These are phyloP conservation scores for Penicillium janthinellum DNA, from an alignment of 2,329 filamentous ascomycete species.

Conservation along the genomic window DNA sequence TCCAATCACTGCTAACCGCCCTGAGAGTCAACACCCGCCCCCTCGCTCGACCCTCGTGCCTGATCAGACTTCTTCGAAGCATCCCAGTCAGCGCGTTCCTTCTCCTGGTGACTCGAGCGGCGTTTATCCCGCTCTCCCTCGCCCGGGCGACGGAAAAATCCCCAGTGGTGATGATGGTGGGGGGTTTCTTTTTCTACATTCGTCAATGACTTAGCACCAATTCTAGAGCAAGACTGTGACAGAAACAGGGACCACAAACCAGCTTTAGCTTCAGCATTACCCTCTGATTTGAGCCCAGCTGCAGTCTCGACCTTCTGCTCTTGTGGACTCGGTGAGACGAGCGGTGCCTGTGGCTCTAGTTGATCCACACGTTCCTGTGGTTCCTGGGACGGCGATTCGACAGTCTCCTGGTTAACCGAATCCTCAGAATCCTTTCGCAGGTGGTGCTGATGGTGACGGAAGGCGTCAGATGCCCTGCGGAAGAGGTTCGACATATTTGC, in stretches of 20 bases:
- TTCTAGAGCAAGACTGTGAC: neutral
- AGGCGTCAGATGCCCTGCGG: conserved; percentile 1
- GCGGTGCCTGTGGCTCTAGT: neutral
- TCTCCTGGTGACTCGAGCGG: neutral
- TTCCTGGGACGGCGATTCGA: neutral
- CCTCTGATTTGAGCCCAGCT: neutral
- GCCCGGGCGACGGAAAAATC: neutral
- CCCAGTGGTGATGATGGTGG: neutral
- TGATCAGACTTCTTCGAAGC: neutral
- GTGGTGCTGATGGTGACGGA: neutral
- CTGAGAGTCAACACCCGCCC: neutral
- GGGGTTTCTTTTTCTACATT: neutral
- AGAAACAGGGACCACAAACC: neutral
- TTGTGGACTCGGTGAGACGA: neutral
- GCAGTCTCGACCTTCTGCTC: neutral
- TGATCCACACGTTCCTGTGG: neutral
- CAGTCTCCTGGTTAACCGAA: neutral
- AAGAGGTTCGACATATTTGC: conserved; percentile 2
- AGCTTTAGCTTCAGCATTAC: neutral
- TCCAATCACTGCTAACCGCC: neutral
- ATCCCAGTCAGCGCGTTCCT: neutral
- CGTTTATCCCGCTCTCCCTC: neutral
- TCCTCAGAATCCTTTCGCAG: neutral
- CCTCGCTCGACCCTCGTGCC: neutral
- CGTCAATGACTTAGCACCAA: neutral